Conservation (phyloP, 2,329 filamentous ascomycete genomes). For the Aspergillus proliferans region DNA sequence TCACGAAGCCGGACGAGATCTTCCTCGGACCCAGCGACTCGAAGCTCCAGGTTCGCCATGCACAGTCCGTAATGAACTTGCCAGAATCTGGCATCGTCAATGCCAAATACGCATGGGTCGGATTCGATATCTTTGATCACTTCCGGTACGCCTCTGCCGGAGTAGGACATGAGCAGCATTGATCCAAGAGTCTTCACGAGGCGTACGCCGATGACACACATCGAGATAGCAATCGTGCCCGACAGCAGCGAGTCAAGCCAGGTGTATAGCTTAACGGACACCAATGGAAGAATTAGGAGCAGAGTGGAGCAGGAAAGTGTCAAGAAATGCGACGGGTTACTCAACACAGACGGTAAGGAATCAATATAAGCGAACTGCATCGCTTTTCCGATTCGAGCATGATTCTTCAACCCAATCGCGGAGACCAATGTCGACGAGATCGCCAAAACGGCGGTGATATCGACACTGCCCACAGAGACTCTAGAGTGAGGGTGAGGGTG, state of each 20-base stretch:
- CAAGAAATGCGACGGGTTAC: constrained; percentile 91
- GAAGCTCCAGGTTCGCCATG: constrained; percentile 87
- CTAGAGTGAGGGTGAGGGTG: constrained; percentile 61
- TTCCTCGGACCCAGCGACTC: constrained; percentile 65
- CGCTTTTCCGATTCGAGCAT: constrained; percentile 82
- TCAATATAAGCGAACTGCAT: constrained; percentile 82
- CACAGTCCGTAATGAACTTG: constrained; percentile 96
- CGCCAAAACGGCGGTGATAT: constrained; percentile 73
- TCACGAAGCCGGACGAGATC: constrained; percentile 67
- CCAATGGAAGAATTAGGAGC: constrained; percentile 72
- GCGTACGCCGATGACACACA: constrained; percentile 80
- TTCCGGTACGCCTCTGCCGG: constrained; percentile 55
- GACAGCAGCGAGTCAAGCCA: constrained; percentile 81
- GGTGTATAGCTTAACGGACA: constrained; percentile 72
- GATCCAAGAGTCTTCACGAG: constrained; percentile 80
- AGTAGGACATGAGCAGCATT: constrained; percentile 94
- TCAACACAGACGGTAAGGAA: constrained; percentile 75
- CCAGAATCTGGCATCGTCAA: constrained; percentile 95
- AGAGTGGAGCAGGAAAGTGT: constrained; percentile 80
- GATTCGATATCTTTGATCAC: constrained; percentile 80
- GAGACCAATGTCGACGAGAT: constrained; percentile 78
- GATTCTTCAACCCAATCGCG: constrained; percentile 81
- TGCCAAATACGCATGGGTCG: constrained; percentile 65
- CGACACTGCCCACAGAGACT: constrained; percentile 68
- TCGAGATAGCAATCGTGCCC: constrained; percentile 71